Conservation (phyloP, 2,329 filamentous ascomycete species). For the Leptographium flavum region DNA sequence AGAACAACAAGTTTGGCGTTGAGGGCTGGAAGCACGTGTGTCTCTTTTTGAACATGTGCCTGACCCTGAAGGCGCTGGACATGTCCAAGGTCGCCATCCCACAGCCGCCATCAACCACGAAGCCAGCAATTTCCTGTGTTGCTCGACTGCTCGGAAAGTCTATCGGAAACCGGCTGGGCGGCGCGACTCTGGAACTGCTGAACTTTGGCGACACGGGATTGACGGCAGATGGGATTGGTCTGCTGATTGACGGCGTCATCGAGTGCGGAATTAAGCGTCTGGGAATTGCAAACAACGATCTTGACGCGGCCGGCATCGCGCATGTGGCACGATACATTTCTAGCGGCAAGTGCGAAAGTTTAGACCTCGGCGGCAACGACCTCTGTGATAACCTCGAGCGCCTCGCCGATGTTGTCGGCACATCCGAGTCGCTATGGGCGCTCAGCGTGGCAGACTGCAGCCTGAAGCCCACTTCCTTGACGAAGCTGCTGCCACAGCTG, state of each 20-base stretch:
- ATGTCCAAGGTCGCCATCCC: slow-evolving; percentile 76
- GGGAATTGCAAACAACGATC: slow-evolving; percentile 68
- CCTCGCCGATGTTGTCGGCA: slow-evolving; percentile 36
- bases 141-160: slow-evolving; percentile 59
- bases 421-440: slow-evolving; percentile 54
- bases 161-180: slow-evolving; percentile 62
- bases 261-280: slow-evolving; percentile 65
- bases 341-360: slow-evolving; percentile 65
- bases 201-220: slow-evolving; percentile 70
- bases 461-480: slow-evolving; percentile 57
- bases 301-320: slow-evolving; percentile 58
- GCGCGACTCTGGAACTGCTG: slow-evolving; percentile 64
- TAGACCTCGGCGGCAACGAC: slow-evolving; percentile 83
- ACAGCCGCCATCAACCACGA: slow-evolving; percentile 8
- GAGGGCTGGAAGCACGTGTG: slow-evolving; percentile 89
- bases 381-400: slow-evolving; percentile 38
- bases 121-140: slow-evolving; percentile 22
- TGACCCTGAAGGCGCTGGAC: slow-evolving; percentile 73
- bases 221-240: slow-evolving; percentile 54
- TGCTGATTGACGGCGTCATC: slow-evolving; percentile 69
- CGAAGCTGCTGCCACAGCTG: slow-evolving; percentile 60
- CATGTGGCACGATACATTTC: slow-evolving; percentile 66
- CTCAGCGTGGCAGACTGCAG: slow-evolving; percentile 79
- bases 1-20: slow-evolving; percentile 78
- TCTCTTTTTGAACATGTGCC: slow-evolving; percentile 81